Conservation (phyloP, 805 yeast genomes). For the Candida krabiensis region DNA sequence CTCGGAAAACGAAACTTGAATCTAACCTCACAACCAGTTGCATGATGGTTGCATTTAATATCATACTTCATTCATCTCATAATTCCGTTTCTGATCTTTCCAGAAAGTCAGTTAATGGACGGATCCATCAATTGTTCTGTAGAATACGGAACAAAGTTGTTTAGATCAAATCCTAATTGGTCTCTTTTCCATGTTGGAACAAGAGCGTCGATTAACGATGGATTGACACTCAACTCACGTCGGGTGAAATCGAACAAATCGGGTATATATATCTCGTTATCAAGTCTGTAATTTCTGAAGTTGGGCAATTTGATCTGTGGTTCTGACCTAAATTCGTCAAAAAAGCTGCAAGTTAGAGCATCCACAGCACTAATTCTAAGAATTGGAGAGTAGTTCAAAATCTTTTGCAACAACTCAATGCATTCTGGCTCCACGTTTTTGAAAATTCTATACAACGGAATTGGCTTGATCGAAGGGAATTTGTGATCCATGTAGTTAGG, state of each 20-base stretch:
- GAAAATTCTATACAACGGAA: conserved; percentile 68
- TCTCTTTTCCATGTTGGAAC: conserved; percentile 42
- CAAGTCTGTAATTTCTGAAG: conserved; percentile 43
- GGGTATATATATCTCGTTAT: conserved; percentile 38
- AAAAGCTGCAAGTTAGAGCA: conserved; percentile 52
- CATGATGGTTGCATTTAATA: conserved; percentile 4
- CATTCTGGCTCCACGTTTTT: conserved; percentile 54
- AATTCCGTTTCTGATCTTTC: not conserved
- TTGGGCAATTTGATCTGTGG: conserved; percentile 29
- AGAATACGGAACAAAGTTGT: conserved; percentile 41
- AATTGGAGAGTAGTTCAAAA: conserved; percentile 68
- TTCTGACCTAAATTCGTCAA: conserved; percentile 48
- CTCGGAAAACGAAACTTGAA: no score
- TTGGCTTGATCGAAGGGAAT: conserved; percentile 82
- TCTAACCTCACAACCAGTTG: no score
- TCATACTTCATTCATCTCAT: conserved; percentile 2
- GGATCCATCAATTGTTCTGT: conserved; percentile 36
- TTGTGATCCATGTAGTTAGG: conserved; percentile 97
- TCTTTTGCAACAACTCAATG: conserved; percentile 53
- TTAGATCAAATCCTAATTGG: conserved; percentile 28
- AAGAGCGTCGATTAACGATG: conserved; percentile 38
- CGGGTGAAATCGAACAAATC: conserved; percentile 52
- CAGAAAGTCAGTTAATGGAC: conserved; percentile 14
- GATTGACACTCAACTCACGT: conserved; percentile 49
- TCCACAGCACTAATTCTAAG: conserved; percentile 61